Evolutionary conservation across 2,329 filamentous ascomycete genomes (phyloP).

Genomic region (Fusarium sp.): DNA sequence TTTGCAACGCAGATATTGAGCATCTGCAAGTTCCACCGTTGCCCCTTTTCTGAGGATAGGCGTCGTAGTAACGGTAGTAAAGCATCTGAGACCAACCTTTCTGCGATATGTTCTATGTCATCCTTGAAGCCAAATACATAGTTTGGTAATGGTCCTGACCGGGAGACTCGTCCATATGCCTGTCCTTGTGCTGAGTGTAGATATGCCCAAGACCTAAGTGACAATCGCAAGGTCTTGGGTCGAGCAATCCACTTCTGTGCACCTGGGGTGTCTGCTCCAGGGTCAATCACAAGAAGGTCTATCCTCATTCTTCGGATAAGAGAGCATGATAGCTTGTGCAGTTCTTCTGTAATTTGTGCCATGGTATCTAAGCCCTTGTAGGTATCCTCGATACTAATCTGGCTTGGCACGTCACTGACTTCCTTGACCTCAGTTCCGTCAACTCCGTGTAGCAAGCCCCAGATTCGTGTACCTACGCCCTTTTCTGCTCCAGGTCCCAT

Average conservation of each 20-base stretch:
- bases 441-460: slow-evolving; percentile 83
- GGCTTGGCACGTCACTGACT: slow-evolving; percentile 78
- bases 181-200: slow-evolving; percentile 61
- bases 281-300: slow-evolving; percentile 74
- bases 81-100: slow-evolving; percentile 75
- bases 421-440: slow-evolving; percentile 80
- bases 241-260: slow-evolving; percentile 76
- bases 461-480: slow-evolving; percentile 78
- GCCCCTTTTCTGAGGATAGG: slow-evolving; percentile 74
- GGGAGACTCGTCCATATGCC: slow-evolving; percentile 77
- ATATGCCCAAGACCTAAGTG: slow-evolving; percentile 72
- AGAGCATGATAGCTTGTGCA: slow-evolving; percentile 75
- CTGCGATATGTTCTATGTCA: slow-evolving; percentile 69
- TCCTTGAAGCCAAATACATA: slow-evolving; percentile 77
- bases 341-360: slow-evolving; percentile 73
- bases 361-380: slow-evolving; percentile 78
- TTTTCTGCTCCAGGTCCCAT: slow-evolving; percentile 76
- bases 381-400: slow-evolving; percentile 96
- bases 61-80: slow-evolving; percentile 79
- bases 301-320: slow-evolving; percentile 82
- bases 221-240: slow-evolving; percentile 84
- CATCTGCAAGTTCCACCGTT: slow-evolving; percentile 82
- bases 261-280: slow-evolving; percentile 49
- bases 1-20: slow-evolving; percentile 91
- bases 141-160: slow-evolving; percentile 77